Evolutionary conservation across 106 monocot species (phyloP).

Genomic region (Gastrodia elata): DNA sequence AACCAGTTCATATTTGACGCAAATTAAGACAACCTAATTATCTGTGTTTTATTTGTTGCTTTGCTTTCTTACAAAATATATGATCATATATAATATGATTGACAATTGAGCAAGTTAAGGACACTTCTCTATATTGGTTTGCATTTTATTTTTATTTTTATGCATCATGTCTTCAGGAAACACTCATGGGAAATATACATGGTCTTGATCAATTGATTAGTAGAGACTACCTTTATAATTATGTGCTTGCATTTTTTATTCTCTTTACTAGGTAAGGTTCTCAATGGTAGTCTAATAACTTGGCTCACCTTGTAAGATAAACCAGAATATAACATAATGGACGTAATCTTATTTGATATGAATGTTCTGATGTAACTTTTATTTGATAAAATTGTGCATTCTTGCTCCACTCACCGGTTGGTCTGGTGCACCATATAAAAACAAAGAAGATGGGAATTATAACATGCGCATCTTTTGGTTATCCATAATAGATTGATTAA

Average conservation of each 20-base stretch:
- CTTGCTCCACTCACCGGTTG: no score
- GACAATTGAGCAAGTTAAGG: background rate
- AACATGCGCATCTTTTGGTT: no score
- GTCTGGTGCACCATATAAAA: no score
- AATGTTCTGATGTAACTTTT: no score
- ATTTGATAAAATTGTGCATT: no score
- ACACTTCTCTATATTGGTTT: background rate
- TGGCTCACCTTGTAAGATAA: background rate
- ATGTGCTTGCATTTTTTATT: background rate
- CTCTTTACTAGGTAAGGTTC: background rate
- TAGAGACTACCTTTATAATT: background rate
- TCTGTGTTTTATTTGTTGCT: background rate
- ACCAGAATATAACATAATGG: no score
- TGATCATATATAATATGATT: background rate
- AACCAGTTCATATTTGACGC: background rate
- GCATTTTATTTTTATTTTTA: background rate
- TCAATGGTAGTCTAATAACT: background rate
- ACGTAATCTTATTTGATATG: no score
- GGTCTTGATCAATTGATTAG: background rate
- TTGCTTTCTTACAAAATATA: background rate
- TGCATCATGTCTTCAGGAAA: background rate
- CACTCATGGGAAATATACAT: background rate
- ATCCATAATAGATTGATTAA: no score
- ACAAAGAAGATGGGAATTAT: no score
- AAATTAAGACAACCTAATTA: background rate